Evolutionary conservation across 805 yeast species (phyloP).

Genomic region (Candida sphagnicola): DNA sequence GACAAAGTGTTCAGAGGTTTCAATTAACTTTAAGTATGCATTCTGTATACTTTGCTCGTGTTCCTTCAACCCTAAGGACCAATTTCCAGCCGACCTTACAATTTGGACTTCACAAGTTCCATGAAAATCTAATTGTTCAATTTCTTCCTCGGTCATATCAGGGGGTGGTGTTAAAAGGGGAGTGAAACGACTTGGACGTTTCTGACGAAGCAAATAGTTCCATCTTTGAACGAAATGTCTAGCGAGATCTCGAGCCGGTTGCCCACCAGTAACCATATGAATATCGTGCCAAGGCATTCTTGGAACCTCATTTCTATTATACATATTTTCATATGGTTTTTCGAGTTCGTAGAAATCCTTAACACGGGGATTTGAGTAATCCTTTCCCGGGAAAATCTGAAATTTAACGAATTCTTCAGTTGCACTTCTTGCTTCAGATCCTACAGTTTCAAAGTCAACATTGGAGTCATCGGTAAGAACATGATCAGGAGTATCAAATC

Average conservation of each 20-base stretch:
- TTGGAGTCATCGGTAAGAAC: constrained; percentile 72
- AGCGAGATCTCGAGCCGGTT: constrained; percentile 86
- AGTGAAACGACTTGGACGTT: constrained; percentile 90
- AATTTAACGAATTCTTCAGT: constrained; percentile 43
- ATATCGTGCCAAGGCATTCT: constrained; percentile 99
- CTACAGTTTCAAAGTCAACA: constrained; percentile 28
- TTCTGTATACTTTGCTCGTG: constrained; percentile 88
- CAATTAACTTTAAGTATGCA: constrained; percentile 88
- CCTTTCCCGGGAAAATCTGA: constrained; percentile 92
- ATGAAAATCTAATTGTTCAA: constrained; percentile 52
- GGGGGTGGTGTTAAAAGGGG: constrained; percentile 92
- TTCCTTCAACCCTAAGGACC: constrained; percentile 89
- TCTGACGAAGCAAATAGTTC: constrained; percentile 90
- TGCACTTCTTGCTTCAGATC: constrained; percentile 25
- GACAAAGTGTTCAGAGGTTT: constrained; percentile 86
- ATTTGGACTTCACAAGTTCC: constrained; percentile 94
- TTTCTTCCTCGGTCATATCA: constrained; percentile 72
- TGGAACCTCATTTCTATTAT: constrained; percentile 74
- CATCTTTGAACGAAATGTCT: constrained; percentile 97
- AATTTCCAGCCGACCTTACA: constrained; percentile 80
- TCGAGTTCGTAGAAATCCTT: constrained; percentile 80
- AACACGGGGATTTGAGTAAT: constrained; percentile 92
- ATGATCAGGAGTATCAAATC: constrained; percentile 97
- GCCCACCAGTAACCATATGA: constrained; percentile 93
- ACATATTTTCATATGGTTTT: constrained; percentile 87